Evolutionary conservation across 1,284 basidiomycete species (phyloP).

Genomic region (Ganoderma leucocontextum): DNA sequence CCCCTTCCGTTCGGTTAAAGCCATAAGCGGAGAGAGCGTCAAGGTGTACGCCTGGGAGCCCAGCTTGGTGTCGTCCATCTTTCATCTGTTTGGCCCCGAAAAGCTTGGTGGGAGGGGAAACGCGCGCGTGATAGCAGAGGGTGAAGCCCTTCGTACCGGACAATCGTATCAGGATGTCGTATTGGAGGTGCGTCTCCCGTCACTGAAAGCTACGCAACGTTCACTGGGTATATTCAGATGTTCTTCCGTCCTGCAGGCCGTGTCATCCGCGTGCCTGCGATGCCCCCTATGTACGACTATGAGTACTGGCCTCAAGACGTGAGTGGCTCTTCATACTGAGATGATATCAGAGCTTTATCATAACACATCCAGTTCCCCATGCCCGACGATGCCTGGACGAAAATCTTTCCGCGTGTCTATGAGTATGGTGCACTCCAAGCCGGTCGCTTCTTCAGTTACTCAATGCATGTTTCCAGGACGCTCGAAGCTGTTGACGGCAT

Average conservation of each 20-base stretch:
- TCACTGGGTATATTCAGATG: slow-evolving; percentile 16
- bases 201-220: background rate
- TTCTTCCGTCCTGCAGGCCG: slow-evolving; percentile 12
- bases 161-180: slow-evolving; percentile 21
- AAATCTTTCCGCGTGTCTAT: background rate
- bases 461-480: slow-evolving; percentile 6
- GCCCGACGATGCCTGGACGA: background rate
- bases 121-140: slow-evolving; percentile 23
- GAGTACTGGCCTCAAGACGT: slow-evolving; percentile 36
- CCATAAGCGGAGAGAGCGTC: slow-evolving; percentile 15
- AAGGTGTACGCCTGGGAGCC: slow-evolving; percentile 32
- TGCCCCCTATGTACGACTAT: slow-evolving; percentile 37
- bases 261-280: slow-evolving; percentile 28
- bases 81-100: slow-evolving; percentile 28
- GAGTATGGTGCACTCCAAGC: background rate
- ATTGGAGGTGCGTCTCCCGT: slow-evolving; percentile 17
- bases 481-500: slow-evolving; percentile 26
- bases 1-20: slow-evolving; percentile 8
- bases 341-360: slow-evolving; percentile 11
- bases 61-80: slow-evolving; percentile 20
- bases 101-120: slow-evolving; percentile 30
- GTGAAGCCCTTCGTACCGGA: slow-evolving; percentile 23
- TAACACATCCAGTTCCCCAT: background rate
- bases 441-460: background rate
- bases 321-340: background rate